Percentiles rank a stretch among this genome's conserved stretches.
Conservation (phyloP, 2,329 filamentous ascomycete species). For the Colletotrichum cereale region DNA sequence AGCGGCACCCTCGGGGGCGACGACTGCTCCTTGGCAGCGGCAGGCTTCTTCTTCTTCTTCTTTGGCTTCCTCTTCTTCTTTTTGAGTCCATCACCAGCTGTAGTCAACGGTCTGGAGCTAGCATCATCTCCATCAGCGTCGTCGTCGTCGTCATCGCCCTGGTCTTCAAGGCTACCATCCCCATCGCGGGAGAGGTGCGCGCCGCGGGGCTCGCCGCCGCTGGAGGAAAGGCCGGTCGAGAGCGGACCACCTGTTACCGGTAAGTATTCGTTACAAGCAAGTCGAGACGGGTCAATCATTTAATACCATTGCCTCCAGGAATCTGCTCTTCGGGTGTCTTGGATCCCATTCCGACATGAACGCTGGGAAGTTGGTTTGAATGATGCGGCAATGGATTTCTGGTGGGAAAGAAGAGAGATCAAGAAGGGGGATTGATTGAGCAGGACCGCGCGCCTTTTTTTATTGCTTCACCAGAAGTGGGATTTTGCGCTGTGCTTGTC, state of each 20-base stretch:
- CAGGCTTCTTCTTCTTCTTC: slow-evolving; percentile 44
- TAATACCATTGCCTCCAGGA: slow-evolving; percentile 49
- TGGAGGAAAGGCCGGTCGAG: slow-evolving; percentile 38
- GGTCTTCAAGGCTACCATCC: slow-evolving; percentile 54
- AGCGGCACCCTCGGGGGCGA: slow-evolving; percentile 51
- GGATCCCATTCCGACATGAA: slow-evolving; percentile 51
- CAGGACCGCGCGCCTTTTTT: not conserved
- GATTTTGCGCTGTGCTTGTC: not conserved
- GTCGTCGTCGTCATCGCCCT: slow-evolving; percentile 48
- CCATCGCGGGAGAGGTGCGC: slow-evolving; percentile 56
- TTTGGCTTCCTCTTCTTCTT: slow-evolving; percentile 36
- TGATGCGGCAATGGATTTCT: not conserved
- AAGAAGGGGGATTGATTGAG: not conserved
- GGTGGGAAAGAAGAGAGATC: not conserved
- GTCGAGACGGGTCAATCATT: not conserved
- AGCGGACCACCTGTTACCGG: slow-evolving; percentile 42
- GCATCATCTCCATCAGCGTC: slow-evolving; percentile 44
- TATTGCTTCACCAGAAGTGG: not conserved
- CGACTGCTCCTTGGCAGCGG: slow-evolving; percentile 45
- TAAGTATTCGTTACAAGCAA: slow-evolving; percentile 42
- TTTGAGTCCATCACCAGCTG: not conserved
- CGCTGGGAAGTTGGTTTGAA: not conserved
- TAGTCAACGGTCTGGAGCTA: not conserved
- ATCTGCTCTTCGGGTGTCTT: slow-evolving; percentile 54
- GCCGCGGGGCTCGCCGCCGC: slow-evolving; percentile 57